A percentile compares a stretch with the other conserved stretches of the same genome.
Evolutionary conservation across 208 protist genomes (phyloP).

Genomic region (Strigomonas culicis): DNA sequence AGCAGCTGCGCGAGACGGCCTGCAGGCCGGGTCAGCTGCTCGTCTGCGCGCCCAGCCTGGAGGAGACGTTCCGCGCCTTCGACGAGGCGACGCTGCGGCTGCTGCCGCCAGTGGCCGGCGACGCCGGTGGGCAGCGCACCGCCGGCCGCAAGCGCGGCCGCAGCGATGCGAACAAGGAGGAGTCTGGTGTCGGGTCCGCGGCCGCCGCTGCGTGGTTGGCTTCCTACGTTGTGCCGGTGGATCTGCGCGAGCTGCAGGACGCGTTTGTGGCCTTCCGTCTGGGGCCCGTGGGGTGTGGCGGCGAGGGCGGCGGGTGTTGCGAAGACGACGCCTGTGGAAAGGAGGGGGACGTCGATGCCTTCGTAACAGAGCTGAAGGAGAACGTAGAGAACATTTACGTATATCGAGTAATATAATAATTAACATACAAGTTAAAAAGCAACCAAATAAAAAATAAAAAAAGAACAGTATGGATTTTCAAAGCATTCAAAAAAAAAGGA

Average conservation of each 20-base stretch:
- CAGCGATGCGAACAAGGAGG: not conserved
- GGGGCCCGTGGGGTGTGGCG: no score
- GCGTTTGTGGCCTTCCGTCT: no score
- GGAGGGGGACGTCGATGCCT: no score
- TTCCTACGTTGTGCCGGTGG: no score
- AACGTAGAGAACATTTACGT: not conserved
- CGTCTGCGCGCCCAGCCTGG: slow-evolving; percentile 53
- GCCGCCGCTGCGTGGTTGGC: no score
- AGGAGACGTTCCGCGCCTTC: slow-evolving; percentile 45
- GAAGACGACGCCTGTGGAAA: not conserved
- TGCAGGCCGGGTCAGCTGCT: slow-evolving; percentile 43
- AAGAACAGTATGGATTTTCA: no score
- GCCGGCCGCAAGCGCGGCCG: not conserved
- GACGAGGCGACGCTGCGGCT: slow-evolving; percentile 11
- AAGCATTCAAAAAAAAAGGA: no score
- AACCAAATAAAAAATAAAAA: not conserved
- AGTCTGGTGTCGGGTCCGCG: not conserved
- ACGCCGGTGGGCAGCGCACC: not conserved
- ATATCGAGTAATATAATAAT: not conserved
- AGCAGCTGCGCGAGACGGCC: slow-evolving; percentile 47
- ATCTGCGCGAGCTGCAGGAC: no score
- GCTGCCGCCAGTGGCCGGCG: no score
- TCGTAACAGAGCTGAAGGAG: not conserved
- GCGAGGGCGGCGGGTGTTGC: no score
- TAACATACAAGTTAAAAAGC: not conserved